Base-by-base conservation (phyloP, 331 rosid genomes). In the Quercus lobata region DNA sequence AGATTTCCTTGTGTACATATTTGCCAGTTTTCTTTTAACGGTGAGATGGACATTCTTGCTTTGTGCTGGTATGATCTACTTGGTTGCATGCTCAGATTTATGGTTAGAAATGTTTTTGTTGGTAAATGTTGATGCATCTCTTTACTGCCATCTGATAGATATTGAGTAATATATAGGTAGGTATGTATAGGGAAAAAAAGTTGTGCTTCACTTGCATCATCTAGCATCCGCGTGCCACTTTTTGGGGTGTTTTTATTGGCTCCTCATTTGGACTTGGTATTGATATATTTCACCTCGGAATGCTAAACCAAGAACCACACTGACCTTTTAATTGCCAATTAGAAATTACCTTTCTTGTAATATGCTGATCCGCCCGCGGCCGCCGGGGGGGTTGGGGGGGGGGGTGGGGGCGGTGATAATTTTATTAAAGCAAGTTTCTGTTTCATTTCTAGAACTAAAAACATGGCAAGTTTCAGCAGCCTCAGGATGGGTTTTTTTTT, bases 21-120 rank as follows among this genome's bases (percentile, higher is more conserved):
- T 88, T 79, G 92, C 99, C 85, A 96, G 99, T 83, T 93, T 96
- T 93, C 97, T 96, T 83, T 92, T 93, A 65, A 96, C 96, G 92
- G 99, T 93, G 83, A 88, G 98, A 78, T 63, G 46, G 3, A 69
- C 49, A 49, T 55, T 75, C 69, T 78, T 76, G 72, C 24, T 49
- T 41, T 63, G 70, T 37, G 22, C 24, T 25, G 32, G 27, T 74
- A 34, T 30, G 30, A 52, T 72, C 65, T 73, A 37, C 78, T 70
- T 81, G 72, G 74, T 53, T 65, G 80, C 74, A 24, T 25, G 73
- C 80, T 77, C 63, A 18, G 32, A 81, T 41, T 30, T 19, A 30
- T 71, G 53, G 72, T 57, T 54, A 24, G 70, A 65, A 35, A 41
- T 70, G 35, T 74, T 4, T 63, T 69, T 15, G 35, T 57, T 30